phyloP scores from a whole-genome alignment of 73 alveolate species.

The Tetrahymena malaccensis region DNA sequence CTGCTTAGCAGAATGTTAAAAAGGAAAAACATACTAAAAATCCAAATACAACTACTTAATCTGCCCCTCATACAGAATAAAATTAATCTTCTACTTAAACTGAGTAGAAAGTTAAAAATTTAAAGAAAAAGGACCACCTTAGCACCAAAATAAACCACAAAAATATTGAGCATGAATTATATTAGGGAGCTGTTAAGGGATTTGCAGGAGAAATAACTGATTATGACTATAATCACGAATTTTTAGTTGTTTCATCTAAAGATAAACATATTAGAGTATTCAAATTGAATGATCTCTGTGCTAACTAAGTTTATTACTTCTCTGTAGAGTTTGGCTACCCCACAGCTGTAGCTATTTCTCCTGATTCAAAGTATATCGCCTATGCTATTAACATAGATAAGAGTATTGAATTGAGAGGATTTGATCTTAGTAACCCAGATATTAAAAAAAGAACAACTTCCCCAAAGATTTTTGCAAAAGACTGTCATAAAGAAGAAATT shows the following conservation, averaged over 20 bases:
- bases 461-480: not conserved
- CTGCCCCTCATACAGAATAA: not conserved
- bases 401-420: not conserved
- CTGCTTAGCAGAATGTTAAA: not conserved
- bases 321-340: not conserved
- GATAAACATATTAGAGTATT: not conserved
- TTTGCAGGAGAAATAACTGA: not conserved
- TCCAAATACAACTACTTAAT: not conserved
- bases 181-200: not conserved
- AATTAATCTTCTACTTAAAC: not conserved
- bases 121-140: not conserved
- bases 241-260: not conserved
- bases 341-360: not conserved
- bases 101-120: not conserved
- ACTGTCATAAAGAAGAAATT: not conserved
- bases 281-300: not conserved
- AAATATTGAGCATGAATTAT: not conserved
- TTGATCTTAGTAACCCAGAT: not conserved
- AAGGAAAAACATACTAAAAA: not conserved
- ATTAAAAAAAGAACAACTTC: not conserved
- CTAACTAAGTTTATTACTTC: not conserved
- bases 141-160: not conserved
- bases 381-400: not conserved
- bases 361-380: not conserved
- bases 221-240: not conserved